Base-by-base conservation (phyloP, 164 flowering plant species). In the Santalum album region DNA sequence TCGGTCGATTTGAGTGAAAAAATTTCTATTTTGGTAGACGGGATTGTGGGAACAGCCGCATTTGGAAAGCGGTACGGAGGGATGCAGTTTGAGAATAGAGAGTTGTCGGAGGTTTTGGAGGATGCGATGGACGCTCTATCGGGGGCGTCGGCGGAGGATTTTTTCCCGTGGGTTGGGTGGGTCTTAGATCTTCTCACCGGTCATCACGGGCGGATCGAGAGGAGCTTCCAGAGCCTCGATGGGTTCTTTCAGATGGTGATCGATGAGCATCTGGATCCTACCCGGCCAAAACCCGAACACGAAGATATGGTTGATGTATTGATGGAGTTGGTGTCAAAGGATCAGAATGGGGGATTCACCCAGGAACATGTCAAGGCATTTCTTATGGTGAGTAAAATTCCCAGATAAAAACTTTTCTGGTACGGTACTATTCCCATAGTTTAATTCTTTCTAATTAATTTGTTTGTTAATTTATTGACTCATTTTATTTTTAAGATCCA, bases 161-260 rank as follows among this genome's bases (percentile, higher is more conserved):
- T 46, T n/a, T 61, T 54, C 20, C 58, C 53, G 0, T 17, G 15
- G 10, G 27, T 61, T 14, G 64, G 64, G 16, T 54, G 64, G 64
- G 48, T 54, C 5, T n/a, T n/a, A n/a, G n/a, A 61, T 22, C 19
- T 3, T 18, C 12, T 61, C 22, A 54, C 12, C 6, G 59, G 59
- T 1, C 20, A 46, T 15, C 40, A 12, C 15, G 21, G 20, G 6
- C 48, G 29, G 59, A 15, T 38, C 3, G 54, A 48, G 14, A 61
- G 7, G 42, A 9, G 25, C 18, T 54, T 61, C 47, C 16, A n/a
- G 7, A 23, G 36, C 4, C 19, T 53, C 1, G 64, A 61, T 25
- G 49, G 17, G 11, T 38, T 25, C 27, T 61, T 25, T 5, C 42
- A 61, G 16, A 10, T 1, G 22, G 49, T 61, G 20, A 12, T 61